Evolutionary conservation across 139 green algal species (phyloP), one percentile per base, ranked within the genome.

Genomic region (Micromonas pusilla): DNA sequence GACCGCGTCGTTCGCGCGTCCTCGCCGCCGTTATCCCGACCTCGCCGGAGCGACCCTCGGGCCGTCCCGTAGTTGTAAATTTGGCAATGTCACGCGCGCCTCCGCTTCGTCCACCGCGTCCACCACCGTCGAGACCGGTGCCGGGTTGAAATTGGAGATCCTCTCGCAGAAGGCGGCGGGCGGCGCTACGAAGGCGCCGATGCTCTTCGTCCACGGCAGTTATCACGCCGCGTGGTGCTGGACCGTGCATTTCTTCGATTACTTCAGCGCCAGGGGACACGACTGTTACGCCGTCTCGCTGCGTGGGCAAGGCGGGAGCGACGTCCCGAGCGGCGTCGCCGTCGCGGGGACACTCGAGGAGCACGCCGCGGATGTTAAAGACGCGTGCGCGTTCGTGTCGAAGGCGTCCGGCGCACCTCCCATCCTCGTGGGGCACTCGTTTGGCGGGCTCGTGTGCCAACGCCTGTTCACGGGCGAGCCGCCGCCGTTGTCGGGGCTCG

Each of bases 191-290:
- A 72, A 45, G 31, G 19, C 66, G 9, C 19, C 68, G 37, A 30
- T 97, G 26, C 71, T 97, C 13, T 92, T 97, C 73, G 72, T 97
- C 2, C 93, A 97, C 80, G 93, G 93, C 21, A 89, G 83, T 25
- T 93, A 90, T 78, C 93, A 97, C 60, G 92, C 86, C 33, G 92
- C 92, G 1, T 97, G 93, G 93, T 97, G 93, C 81, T 97, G 86
- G 83, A 62, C 20, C 13, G 74, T 80, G 16, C 31, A 65, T 0
- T 70, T 78, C 16, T n/a, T 77, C 25, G 23, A 21, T 0, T 79
- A 80, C 38, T 80, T 80, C 30, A 19, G 6, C 0, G 0, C 3
- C 16, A 20, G 57, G 23, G 57, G 57, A 3, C 30, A 32, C 13
- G 75, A 38, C 28, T n/a, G 3, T n/a, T 13, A 72, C 39, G 75